These are phyloP conservation scores for Hypoxylon sp. DNA, from an alignment of 2,329 filamentous ascomycete species.

Conservation along the genomic window DNA sequence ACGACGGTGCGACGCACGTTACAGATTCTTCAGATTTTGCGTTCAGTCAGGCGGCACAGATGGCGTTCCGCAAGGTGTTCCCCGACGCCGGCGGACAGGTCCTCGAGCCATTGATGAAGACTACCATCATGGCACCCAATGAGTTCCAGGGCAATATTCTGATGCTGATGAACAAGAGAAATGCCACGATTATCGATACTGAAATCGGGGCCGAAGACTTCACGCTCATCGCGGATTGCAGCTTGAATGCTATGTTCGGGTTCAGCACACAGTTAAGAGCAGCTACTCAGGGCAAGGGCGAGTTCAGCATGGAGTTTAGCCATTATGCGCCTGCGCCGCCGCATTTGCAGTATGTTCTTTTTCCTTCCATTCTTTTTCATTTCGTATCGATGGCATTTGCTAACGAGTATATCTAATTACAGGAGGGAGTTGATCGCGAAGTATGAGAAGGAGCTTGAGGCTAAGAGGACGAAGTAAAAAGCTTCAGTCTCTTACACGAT, in stretches of 20 bases:
- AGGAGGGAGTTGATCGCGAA: slow-evolving; percentile 73
- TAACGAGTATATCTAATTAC: slow-evolving; percentile 45
- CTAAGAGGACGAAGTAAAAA: slow-evolving; percentile 68
- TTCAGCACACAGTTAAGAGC: slow-evolving; percentile 93
- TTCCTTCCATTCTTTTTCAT: neutral
- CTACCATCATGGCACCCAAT: slow-evolving; percentile 92
- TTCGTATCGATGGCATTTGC: slow-evolving; percentile 26
- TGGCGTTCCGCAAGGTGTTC: slow-evolving; percentile 97
- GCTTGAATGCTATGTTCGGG: slow-evolving; percentile 97
- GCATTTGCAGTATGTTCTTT: slow-evolving; percentile 84
- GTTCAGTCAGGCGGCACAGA: slow-evolving; percentile 94
- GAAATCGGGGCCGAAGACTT: slow-evolving; percentile 96
- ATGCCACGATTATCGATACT: slow-evolving; percentile 93
- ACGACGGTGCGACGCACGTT: slow-evolving; percentile 96
- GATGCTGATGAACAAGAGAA: slow-evolving; percentile 95
- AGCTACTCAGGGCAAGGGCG: slow-evolving; percentile 96
- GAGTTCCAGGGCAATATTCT: slow-evolving; percentile 99
- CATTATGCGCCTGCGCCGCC: slow-evolving; percentile 91
- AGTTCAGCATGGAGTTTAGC: slow-evolving; percentile 99
- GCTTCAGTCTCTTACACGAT: neutral
- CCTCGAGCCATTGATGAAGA: slow-evolving; percentile 98
- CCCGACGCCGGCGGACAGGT: slow-evolving; percentile 83
- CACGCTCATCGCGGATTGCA: slow-evolving; percentile 91
- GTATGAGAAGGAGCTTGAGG: slow-evolving; percentile 71
- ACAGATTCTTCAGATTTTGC: slow-evolving; percentile 98